These are phyloP conservation scores for Zancudomyces culisetae DNA, from an alignment of 371 early-diverging fungal genomes.

Conservation along the genomic window DNA sequence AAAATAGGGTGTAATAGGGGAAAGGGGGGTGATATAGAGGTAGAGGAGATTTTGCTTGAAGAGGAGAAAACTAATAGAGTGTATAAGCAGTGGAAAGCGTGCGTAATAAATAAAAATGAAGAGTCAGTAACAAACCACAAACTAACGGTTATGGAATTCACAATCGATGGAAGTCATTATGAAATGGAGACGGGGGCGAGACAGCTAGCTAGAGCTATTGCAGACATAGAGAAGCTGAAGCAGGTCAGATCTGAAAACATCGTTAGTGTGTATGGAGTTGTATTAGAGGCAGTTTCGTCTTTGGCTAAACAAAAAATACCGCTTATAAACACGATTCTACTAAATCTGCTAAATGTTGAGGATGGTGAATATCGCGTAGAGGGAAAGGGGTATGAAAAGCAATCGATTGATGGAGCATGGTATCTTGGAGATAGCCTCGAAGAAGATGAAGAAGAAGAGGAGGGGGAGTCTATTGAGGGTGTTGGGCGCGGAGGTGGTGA, in stretches of 20 bases:
- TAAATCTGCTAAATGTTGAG: too few relatives aligned
- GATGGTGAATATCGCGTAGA: background rate
- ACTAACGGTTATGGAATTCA: conserved; percentile 18
- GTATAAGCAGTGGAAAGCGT: conserved; percentile 17
- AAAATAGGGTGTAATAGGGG: background rate
- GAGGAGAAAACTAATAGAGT: conserved; percentile 6
- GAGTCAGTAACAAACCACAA: conserved; percentile 15
- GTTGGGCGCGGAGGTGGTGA: background rate
- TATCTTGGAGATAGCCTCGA: background rate
- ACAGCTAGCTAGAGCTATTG: conserved; percentile 10
- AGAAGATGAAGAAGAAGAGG: background rate
- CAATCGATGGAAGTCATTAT: conserved; percentile 11
- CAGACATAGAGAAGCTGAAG: conserved; percentile 12
- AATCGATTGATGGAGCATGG: too few relatives aligned
- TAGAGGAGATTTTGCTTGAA: background rate
- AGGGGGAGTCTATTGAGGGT: background rate
- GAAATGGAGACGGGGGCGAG: conserved; percentile 11
- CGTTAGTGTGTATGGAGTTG: conserved; percentile 12
- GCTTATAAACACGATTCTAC: background rate
- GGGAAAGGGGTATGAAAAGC: background rate
- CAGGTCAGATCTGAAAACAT: conserved; percentile 3
- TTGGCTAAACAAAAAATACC: background rate
- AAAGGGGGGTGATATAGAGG: background rate
- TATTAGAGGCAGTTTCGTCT: conserved; percentile 4
- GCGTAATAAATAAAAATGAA: conserved; percentile 8